Conservation (phyloP, 2,329 filamentous ascomycete species). For the Fusarium stilboides region DNA sequence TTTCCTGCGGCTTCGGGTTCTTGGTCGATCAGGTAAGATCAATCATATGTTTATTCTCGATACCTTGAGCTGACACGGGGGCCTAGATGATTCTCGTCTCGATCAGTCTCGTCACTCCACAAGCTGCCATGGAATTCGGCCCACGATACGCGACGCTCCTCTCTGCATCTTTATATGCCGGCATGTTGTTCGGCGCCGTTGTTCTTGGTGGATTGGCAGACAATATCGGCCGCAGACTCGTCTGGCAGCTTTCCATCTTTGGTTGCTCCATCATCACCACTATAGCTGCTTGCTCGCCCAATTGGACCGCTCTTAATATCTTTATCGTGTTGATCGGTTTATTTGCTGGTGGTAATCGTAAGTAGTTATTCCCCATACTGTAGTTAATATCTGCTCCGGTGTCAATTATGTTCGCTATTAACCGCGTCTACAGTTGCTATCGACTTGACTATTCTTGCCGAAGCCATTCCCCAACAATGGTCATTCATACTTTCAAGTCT, state of each 20-base stretch:
- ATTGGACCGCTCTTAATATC: neutral
- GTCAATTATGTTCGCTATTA: no score
- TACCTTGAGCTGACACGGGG: no score
- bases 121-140: neutral
- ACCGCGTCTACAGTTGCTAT: neutral
- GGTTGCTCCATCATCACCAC: neutral
- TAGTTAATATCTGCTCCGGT: no score
- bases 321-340: neutral
- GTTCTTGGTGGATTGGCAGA: neutral
- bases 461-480: neutral
- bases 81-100: neutral
- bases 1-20: conserved; percentile 2
- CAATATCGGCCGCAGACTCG: neutral
- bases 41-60: no score
- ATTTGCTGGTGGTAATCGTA: neutral
- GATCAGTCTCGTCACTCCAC: neutral
- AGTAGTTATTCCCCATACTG: neutral
- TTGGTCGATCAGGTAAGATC: neutral
- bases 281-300: neutral
- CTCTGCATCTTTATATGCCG: neutral
- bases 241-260: neutral
- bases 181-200: neutral
- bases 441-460: neutral
- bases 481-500: neutral
- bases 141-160: neutral